Evolutionary conservation across 306 rosid genomes (phyloP).

Genomic region (Prunus armeniaca): DNA sequence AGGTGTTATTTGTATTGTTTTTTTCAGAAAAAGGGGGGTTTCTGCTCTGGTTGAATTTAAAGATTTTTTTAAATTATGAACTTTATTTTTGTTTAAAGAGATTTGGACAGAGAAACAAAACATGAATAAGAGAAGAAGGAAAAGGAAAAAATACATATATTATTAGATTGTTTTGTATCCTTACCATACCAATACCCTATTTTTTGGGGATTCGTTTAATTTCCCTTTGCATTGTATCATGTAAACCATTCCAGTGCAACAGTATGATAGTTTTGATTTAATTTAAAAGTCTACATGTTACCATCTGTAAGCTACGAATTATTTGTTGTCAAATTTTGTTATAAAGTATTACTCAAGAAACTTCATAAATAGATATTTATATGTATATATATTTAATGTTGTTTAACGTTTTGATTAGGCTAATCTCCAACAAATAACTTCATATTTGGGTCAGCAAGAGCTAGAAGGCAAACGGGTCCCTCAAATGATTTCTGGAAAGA

Average conservation of each 20-base stretch:
- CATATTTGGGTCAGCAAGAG: slow-evolving; percentile 94
- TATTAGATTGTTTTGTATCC: background rate
- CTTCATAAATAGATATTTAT: background rate
- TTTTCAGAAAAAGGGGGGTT: background rate
- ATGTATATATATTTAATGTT: background rate
- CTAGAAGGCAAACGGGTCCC: slow-evolving; percentile 97
- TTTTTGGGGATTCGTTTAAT: background rate
- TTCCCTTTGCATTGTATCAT: background rate
- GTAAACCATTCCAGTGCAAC: background rate
- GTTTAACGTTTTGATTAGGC: slow-evolving; percentile 53
- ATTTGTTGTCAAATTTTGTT: background rate
- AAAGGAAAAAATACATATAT: background rate
- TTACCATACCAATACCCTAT: background rate
- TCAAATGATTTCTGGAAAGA: slow-evolving; percentile 96
- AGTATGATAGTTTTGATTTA: background rate
- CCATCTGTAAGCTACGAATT: background rate
- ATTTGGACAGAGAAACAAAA: background rate
- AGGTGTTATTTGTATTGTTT: background rate
- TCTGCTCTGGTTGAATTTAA: background rate
- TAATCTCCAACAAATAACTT: slow-evolving; percentile 91
- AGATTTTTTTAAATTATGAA: background rate
- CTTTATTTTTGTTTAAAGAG: background rate
- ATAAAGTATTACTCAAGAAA: background rate
- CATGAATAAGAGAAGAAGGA: background rate
- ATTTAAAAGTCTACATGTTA: background rate